A percentile compares a stretch with the other conserved stretches of the same genome.
Conservation (phyloP, 108 stramenopile genomes). For the Skeletonema grethae region DNA sequence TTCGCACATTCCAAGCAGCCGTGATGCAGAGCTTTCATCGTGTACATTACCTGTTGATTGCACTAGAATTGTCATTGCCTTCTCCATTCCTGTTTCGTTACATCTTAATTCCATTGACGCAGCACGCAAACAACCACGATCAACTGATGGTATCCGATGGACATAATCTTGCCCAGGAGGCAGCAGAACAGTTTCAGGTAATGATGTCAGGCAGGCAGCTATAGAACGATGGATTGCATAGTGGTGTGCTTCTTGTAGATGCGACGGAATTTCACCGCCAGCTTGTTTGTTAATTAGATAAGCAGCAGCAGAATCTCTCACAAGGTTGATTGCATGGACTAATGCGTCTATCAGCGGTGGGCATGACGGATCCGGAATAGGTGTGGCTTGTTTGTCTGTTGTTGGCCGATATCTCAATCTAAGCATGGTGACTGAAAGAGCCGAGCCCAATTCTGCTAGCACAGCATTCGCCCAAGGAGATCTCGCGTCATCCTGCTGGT, state of each 20-base stretch:
- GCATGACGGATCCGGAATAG: slow-evolving; percentile 33
- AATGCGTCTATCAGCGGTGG: slow-evolving; percentile 66
- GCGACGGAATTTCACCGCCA: neutral
- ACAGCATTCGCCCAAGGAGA: slow-evolving; percentile 48
- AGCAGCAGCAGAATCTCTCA: slow-evolving; percentile 6
- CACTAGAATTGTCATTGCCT: slow-evolving; percentile 47
- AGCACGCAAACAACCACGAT: slow-evolving; percentile 70
- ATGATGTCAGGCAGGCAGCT: slow-evolving; percentile 48
- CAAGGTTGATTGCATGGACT: slow-evolving; percentile 37
- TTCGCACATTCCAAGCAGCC: slow-evolving; percentile 46
- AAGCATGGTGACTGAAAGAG: slow-evolving; percentile 58
- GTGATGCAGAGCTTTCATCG: slow-evolving; percentile 18
- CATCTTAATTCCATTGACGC: slow-evolving; percentile 62
- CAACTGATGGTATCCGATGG: slow-evolving; percentile 63
- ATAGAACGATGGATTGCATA: slow-evolving; percentile 32
- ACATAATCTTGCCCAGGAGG: slow-evolving; percentile 63
- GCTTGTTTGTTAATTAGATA: slow-evolving; percentile 7
- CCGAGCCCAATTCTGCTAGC: slow-evolving; percentile 62
- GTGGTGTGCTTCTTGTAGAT: slow-evolving; percentile 14
- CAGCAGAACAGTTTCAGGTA: slow-evolving; percentile 74
- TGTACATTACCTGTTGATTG: neutral
- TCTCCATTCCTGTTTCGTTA: slow-evolving; percentile 52
- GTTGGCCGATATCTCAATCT: slow-evolving; percentile 63
- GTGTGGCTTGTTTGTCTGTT: slow-evolving; percentile 27
- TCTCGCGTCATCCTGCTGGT: slow-evolving; percentile 3